Percentiles rank a stretch among this genome's conserved stretches.
These are phyloP conservation scores for Phanerochaete sordida DNA, from an alignment of 768 basidiomycete species.

Conservation along the genomic window DNA sequence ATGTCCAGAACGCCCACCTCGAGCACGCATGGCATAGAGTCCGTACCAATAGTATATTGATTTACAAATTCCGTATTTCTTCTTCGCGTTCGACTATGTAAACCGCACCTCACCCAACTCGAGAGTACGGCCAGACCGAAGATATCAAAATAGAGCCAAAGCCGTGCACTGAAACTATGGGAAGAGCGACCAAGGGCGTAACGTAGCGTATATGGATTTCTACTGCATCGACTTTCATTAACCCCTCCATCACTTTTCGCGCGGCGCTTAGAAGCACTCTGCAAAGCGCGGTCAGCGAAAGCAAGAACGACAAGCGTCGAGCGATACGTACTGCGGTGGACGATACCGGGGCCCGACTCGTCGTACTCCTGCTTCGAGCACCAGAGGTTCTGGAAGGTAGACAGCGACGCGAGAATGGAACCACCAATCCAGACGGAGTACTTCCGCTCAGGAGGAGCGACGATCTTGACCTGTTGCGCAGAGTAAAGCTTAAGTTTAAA, in stretches of 20 bases:
- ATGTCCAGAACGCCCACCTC: neutral
- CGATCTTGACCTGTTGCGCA: slow-evolving; percentile 47
- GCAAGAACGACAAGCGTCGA: neutral
- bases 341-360: slow-evolving; percentile 50
- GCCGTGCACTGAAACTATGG: slow-evolving; percentile 24
- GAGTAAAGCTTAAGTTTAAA: neutral
- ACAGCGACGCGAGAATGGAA: slow-evolving; percentile 49
- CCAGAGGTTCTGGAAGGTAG: slow-evolving; percentile 71
- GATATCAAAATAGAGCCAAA: slow-evolving; percentile 20
- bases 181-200: slow-evolving; percentile 16
- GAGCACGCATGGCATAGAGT: neutral
- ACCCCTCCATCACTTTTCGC: slow-evolving; percentile 13
- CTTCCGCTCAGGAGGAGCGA: slow-evolving; percentile 66
- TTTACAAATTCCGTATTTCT: slow-evolving; percentile 15
- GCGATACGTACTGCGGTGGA: slow-evolving; percentile 36
- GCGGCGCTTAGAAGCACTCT: slow-evolving; percentile 32
- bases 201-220: slow-evolving; percentile 25
- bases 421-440: slow-evolving; percentile 65
- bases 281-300: neutral
- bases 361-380: slow-evolving; percentile 59
- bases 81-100: slow-evolving; percentile 7
- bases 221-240: slow-evolving; percentile 26
- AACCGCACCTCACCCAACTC: slow-evolving; percentile 10
- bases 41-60: slow-evolving; percentile 8
- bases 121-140: slow-evolving; percentile 3